phyloP scores from a whole-genome alignment of 495 filamentous ascomycete species.

The Lepraria neglecta region DNA sequence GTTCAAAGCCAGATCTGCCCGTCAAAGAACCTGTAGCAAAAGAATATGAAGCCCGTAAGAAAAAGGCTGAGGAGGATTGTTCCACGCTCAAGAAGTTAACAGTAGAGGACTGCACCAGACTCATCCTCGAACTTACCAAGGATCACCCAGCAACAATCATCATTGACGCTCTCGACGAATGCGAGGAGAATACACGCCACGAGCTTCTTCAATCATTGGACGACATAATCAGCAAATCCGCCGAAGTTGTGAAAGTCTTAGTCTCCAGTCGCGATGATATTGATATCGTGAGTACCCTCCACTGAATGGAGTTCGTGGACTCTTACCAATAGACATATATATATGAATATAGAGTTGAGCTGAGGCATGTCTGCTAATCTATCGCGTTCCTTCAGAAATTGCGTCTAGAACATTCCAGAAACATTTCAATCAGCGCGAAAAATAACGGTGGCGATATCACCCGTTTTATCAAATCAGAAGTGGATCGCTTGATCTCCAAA shows the following conservation, averaged over 20 bases:
- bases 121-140: conserved; percentile 26
- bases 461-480: conserved; percentile 27
- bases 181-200: conserved; percentile 30
- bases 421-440: conserved; percentile 34
- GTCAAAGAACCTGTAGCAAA: conserved; percentile 3
- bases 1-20: conserved; percentile 8
- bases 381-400: too few species aligned
- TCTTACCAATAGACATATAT: too few species aligned
- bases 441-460: conserved; percentile 33
- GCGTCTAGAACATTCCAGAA: conserved; percentile 28
- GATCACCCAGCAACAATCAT: conserved; percentile 32
- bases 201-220: conserved; percentile 34
- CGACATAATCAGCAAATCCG: conserved; percentile 29
- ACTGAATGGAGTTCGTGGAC: too few species aligned
- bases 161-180: conserved; percentile 46
- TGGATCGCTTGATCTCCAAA: conserved; percentile 26
- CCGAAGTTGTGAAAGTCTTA: conserved; percentile 37
- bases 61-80: conserved; percentile 1
- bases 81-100: conserved; percentile 16
- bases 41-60: background rate
- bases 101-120: conserved; percentile 26
- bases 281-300: too few species aligned
- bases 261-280: conserved; percentile 42
- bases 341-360: too few species aligned
- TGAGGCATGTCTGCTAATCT: background rate